These are phyloP conservation scores for Corymbia maculata DNA, from an alignment of 345 rosid species.

Conservation along the genomic window DNA sequence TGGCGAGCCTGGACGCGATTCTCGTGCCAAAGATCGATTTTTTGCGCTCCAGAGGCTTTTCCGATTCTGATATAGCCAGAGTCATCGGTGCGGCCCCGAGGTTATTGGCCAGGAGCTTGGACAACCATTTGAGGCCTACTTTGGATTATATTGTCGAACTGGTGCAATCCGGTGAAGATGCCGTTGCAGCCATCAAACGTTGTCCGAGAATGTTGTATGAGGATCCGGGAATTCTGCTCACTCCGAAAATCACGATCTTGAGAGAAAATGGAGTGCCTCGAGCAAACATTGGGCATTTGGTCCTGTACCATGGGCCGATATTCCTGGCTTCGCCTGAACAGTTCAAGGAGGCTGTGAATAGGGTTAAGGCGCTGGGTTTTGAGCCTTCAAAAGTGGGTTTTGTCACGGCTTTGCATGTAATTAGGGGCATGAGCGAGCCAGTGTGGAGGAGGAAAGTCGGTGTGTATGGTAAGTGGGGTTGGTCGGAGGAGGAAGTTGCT, in stretches of 20 bases:
- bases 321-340: neutral
- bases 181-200: neutral
- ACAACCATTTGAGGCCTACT: conserved; percentile 15
- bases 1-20: neutral
- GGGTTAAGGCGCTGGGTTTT: conserved; percentile 9
- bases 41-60: conserved; percentile 21
- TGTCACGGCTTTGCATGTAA: neutral
- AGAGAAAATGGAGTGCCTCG: conserved; percentile 11
- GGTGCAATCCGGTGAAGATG: conserved; percentile 1
- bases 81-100: neutral
- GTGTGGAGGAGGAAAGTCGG: conserved; percentile 4
- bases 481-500: conserved; percentile 6
- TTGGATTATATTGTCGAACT: conserved; percentile 5
- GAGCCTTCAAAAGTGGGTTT: conserved; percentile 3
- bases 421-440: neutral
- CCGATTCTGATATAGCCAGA: conserved; percentile 2
- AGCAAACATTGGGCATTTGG: neutral
- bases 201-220: neutral
- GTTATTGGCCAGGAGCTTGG: conserved; percentile 8
- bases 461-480: neutral
- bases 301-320: neutral
- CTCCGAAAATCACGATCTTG: neutral
- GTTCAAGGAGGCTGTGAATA: neutral
- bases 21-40: conserved; percentile 19
- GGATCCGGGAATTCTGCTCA: neutral